Evolutionary conservation across 768 basidiomycete genomes (phyloP), one percentile per base, ranked within the genome.

Genomic region (Trametes sanguinea): DNA sequence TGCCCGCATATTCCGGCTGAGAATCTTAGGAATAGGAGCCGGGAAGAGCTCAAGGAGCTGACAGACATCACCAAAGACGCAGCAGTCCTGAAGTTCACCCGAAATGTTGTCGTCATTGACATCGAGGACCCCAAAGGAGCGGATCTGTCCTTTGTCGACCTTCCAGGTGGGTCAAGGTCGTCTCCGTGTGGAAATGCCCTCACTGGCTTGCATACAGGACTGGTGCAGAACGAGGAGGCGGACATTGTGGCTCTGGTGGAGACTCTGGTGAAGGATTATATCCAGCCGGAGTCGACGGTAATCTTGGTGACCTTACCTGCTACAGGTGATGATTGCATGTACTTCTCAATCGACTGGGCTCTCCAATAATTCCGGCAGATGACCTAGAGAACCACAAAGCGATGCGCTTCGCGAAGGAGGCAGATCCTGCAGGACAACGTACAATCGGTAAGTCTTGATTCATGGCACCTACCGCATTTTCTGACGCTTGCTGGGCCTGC

Each of bases 371-470:
- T 47, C 13, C 0, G 35, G 11, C 47, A 90, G 89, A 87, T 51
- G 89, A 91, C 51, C 81, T 88, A 32, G 79, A 89, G 62, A 89
- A 85, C 57, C 87, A 88, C 65, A 75, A 74, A 60, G 86, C 88
- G 0, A 78, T 84, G 2, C 74, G 61, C 3, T 72, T 90, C 0
- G 89, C 88, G 0, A 76, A 70, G 48, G 74, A 77, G 4, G 82
- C 76, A 0, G 88, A 90, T 68, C 80, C 80, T 0, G 60, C 74
- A 0, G 86, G 87, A 2, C 71, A 77, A 39, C 78, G 89, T 0
- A 91, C 86, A 0, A 88, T 90, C 59, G 89, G 89, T 83, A 48
- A 10, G 48, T n/a, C 29, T 22, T 13, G 4, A 13, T 29, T 29
- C 22, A 29, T 33, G 10, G 27, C 48, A 50, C 14, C 22, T 27